Base-by-base conservation (phyloP, 768 basidiomycete genomes). In the Rhizopogon roseolus region DNA sequence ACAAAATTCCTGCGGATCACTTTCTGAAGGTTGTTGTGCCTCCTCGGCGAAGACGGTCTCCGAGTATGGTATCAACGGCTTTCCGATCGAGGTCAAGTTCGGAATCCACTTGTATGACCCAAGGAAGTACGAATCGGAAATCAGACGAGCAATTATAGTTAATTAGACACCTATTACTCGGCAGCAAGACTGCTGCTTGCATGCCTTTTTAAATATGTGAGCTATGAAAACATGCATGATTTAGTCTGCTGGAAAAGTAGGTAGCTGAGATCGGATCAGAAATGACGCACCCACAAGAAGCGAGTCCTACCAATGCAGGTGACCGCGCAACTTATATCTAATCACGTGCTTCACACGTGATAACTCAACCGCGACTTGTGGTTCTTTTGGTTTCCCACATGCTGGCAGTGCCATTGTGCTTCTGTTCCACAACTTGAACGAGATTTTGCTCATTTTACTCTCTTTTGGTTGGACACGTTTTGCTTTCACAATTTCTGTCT, bases 341-440 rank as follows among this genome's bases (percentile, higher is more conserved):
- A 52, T 44, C 32, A 49, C 41, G 51, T 52, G 32, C 1, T 14
- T 14, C 56, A 27, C 66, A 70, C 66, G 66, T 68, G 66, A 68
- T 57, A 62, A 66, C 46, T 44, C 66, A 68, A 68, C 66, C 66
- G 66, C 62, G 66, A 42, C 41, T 41, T 55, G 58, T 51, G 48
- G n/a, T 49, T 11, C 16, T 40, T 40, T 57, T 55, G 54, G 42
- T 52, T 43, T 50, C n/a, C 50, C 60, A 57, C 48, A 50, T 55
- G 22, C 22, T n/a, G n/a, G n/a, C 22, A 22, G 22, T 22, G 22
- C 22, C 22, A 52, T 45, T 50, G 29, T 53, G 40, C 34, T 22
- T 40, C 54, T 37, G 41, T 32, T 45, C 32, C 6, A 27, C 46
- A 49, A 40, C 52, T 14, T 42, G 37, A 14, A 22, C 8, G 10